Conservation (phyloP, 495 filamentous ascomycete genomes). For the Apiosordaria backusii region DNA sequence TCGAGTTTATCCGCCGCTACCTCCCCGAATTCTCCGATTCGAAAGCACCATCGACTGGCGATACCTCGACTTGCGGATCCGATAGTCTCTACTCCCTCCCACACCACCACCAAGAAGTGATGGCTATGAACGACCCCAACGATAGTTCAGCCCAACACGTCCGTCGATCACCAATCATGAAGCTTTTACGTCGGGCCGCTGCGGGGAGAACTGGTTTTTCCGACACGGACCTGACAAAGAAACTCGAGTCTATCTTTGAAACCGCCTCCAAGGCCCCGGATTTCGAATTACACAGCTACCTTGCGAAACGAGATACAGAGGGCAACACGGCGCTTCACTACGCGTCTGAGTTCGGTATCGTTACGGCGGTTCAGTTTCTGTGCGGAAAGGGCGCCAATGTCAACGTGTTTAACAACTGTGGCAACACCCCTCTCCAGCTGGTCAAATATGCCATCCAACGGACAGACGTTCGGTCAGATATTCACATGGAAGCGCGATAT, state of each 20-base stretch:
- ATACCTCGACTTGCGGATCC: slow-evolving; percentile 26
- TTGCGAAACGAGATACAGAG: slow-evolving; percentile 34
- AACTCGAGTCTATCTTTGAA: slow-evolving; percentile 23
- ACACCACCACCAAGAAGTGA: slow-evolving; percentile 6
- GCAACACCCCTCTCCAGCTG: slow-evolving; percentile 36
- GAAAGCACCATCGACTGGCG: slow-evolving; percentile 26
- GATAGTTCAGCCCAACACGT: slow-evolving; percentile 24
- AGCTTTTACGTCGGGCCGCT: slow-evolving; percentile 26
- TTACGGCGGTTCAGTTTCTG: slow-evolving; percentile 30
- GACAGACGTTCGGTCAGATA: slow-evolving; percentile 34
- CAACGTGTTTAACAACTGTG: slow-evolving; percentile 38
- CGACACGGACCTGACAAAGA: slow-evolving; percentile 24
- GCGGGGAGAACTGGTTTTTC: slow-evolving; percentile 21
- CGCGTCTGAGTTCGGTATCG: slow-evolving; percentile 34
- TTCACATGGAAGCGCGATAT: slow-evolving; percentile 37
- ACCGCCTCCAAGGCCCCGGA: slow-evolving; percentile 21
- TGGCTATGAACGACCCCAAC: slow-evolving; percentile 11
- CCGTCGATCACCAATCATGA: slow-evolving; percentile 32
- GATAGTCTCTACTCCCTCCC: slow-evolving; percentile 19
- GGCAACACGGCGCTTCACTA: slow-evolving; percentile 36
- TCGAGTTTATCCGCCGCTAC: slow-evolving; percentile 34
- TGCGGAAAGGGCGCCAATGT: slow-evolving; percentile 25
- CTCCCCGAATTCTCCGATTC: slow-evolving; percentile 33
- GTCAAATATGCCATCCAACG: slow-evolving; percentile 37
- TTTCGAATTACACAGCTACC: slow-evolving; percentile 18